phyloP scores from a whole-genome alignment of 257 asterid species.

The Solanum sitiens region DNA sequence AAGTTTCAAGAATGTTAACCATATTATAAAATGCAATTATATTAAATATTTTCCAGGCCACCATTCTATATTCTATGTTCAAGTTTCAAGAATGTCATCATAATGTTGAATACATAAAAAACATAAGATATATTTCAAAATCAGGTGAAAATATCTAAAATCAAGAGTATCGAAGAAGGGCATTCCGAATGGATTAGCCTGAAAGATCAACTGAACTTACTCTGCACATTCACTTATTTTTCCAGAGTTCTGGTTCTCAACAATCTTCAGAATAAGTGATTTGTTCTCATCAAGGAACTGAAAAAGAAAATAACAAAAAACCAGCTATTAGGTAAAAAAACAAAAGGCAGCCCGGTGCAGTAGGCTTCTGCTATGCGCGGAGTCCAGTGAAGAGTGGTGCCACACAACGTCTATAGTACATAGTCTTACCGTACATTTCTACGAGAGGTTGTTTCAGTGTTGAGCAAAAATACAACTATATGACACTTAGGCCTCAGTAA shows the following conservation, averaged over 20 bases:
- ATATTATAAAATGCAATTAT: neutral
- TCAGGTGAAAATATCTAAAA: neutral
- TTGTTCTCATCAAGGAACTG: constrained; percentile 98
- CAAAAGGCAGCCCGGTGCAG: neutral
- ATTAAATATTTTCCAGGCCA: neutral
- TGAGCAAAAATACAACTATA: neutral
- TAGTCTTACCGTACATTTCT: neutral
- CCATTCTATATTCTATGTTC: neutral
- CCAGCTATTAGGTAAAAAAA: neutral
- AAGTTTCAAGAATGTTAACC: neutral
- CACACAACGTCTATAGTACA: neutral
- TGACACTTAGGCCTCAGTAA: neutral
- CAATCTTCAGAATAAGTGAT: constrained; percentile 88
- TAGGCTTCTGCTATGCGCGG: neutral
- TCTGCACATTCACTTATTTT: constrained; percentile 88
- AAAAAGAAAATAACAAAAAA: neutral
- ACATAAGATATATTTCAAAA: neutral
- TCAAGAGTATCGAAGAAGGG: neutral
- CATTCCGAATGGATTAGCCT: neutral
- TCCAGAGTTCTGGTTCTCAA: constrained; percentile 95
- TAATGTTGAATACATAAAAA: neutral
- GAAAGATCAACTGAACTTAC: constrained; percentile 33
- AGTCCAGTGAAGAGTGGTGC: neutral
- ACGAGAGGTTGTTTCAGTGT: neutral
- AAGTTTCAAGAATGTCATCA: neutral